These are phyloP conservation scores for Talaromyces proteolyticus DNA, from an alignment of 495 filamentous ascomycete genomes.

Conservation along the genomic window DNA sequence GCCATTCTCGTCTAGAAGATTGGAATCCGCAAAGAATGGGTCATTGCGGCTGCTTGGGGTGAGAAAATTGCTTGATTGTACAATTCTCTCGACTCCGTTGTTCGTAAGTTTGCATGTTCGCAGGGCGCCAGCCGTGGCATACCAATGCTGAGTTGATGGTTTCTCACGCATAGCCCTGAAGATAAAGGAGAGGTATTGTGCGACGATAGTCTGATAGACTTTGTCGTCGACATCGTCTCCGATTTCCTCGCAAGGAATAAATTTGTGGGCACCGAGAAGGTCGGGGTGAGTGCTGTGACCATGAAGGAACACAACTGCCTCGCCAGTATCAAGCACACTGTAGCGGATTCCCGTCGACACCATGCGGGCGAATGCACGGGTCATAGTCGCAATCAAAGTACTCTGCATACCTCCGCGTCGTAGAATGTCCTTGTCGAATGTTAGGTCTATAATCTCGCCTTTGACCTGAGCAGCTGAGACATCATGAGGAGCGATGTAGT, in stretches of 20 bases:
- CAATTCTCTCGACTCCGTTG: background rate
- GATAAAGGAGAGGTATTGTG: background rate
- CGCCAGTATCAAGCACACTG: background rate
- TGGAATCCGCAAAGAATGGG: no score
- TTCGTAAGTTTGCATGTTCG: background rate
- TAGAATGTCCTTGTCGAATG: background rate
- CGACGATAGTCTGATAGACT: background rate
- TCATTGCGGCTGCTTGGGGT: no score
- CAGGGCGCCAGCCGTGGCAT: background rate
- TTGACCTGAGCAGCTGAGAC: background rate
- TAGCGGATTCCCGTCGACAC: background rate
- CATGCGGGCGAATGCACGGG: background rate
- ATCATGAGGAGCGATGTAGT: background rate
- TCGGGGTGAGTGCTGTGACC: background rate
- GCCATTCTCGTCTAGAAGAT: background rate
- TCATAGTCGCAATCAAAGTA: background rate
- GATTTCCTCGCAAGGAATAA: background rate
- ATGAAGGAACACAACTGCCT: background rate
- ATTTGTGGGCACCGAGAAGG: background rate
- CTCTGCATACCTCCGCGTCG: background rate
- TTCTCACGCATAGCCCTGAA: background rate
- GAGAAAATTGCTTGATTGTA: no score
- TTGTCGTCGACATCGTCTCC: background rate
- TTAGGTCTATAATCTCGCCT: background rate
- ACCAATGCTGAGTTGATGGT: background rate